Conservation (phyloP, 257 asterid species). For the Eucommia ulmoides region DNA sequence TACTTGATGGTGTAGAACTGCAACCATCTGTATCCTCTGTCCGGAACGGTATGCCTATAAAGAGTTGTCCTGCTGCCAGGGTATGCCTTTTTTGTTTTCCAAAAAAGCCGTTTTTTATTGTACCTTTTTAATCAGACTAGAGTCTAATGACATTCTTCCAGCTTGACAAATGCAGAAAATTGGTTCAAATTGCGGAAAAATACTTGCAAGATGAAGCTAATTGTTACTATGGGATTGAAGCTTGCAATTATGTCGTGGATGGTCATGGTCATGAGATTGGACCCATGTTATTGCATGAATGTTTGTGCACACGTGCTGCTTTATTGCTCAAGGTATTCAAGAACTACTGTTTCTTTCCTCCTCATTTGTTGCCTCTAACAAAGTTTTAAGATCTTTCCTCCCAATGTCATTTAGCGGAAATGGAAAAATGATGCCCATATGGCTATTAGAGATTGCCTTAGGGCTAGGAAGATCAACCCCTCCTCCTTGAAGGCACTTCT, state of each 20-base stretch:
- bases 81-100: too few relatives aligned
- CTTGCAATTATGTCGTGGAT: constrained; percentile 85
- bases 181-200: constrained; percentile 64
- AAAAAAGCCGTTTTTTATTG: too few relatives aligned
- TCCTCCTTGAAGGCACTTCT: constrained; percentile 63
- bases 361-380: background rate
- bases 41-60: constrained; percentile 30
- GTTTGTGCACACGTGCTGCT: constrained; percentile 84
- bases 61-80: constrained; percentile 30
- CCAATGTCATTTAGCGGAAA: constrained; percentile 40
- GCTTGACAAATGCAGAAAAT: constrained; percentile 73
- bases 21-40: constrained; percentile 36
- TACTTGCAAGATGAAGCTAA: constrained; percentile 47
- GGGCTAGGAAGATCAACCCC: constrained; percentile 59
- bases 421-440: constrained; percentile 85
- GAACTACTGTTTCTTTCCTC: background rate
- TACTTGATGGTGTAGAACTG: constrained; percentile 30
- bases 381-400: constrained; percentile 1
- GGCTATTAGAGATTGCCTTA: constrained; percentile 82
- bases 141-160: constrained; percentile 13
- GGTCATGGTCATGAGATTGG: constrained; percentile 61
- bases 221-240: constrained; percentile 70
- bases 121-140: too few relatives aligned
- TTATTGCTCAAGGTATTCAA: constrained; percentile 73
- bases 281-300: constrained; percentile 44